These are phyloP conservation scores for Tulasnella sp. DNA, from an alignment of 768 basidiomycete species.

Conservation along the genomic window DNA sequence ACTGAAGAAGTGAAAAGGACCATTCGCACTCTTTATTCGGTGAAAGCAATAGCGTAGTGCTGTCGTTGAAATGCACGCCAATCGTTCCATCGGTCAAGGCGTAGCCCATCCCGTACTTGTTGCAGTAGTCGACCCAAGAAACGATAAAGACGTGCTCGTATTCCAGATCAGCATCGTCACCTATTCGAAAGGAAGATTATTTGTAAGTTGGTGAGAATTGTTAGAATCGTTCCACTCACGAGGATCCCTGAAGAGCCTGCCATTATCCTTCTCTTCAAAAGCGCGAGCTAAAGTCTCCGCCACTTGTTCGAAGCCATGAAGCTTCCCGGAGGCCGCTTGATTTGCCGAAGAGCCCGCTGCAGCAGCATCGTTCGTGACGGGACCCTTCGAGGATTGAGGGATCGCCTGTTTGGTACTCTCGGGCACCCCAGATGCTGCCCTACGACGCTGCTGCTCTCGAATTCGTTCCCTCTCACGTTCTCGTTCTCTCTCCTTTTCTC, in stretches of 20 bases:
- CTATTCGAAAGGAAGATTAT: not conserved
- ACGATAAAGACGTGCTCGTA: slow-evolving; percentile 84
- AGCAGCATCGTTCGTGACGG: not conserved
- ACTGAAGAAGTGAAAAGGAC: not conserved
- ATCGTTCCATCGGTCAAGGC: slow-evolving; percentile 91
- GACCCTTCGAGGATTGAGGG: slow-evolving; percentile 3
- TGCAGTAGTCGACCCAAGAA: slow-evolving; percentile 98
- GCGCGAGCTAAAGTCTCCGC: slow-evolving; percentile 46
- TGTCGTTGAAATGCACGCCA: slow-evolving; percentile 95
- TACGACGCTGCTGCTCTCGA: not conserved
- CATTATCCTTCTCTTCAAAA: slow-evolving; percentile 58
- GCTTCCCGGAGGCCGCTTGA: slow-evolving; percentile 28
- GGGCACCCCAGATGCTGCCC: not conserved
- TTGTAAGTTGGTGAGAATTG: not conserved
- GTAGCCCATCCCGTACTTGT: slow-evolving; percentile 99
- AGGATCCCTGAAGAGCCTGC: slow-evolving; percentile 61
- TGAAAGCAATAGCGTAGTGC: slow-evolving; percentile 73
- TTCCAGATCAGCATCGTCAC: slow-evolving; percentile 38
- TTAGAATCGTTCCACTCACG: slow-evolving; percentile 29
- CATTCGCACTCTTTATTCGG: slow-evolving; percentile 74
- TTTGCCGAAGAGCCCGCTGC: slow-evolving; percentile 19
- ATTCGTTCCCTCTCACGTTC: slow-evolving; percentile 31
- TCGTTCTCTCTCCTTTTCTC: not conserved
- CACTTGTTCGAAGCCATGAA: slow-evolving; percentile 62
- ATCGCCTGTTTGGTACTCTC: not conserved